Evolutionary conservation across 2,329 filamentous ascomycete genomes (phyloP).

Genomic region (Sporothrix brunneoviolacea): DNA sequence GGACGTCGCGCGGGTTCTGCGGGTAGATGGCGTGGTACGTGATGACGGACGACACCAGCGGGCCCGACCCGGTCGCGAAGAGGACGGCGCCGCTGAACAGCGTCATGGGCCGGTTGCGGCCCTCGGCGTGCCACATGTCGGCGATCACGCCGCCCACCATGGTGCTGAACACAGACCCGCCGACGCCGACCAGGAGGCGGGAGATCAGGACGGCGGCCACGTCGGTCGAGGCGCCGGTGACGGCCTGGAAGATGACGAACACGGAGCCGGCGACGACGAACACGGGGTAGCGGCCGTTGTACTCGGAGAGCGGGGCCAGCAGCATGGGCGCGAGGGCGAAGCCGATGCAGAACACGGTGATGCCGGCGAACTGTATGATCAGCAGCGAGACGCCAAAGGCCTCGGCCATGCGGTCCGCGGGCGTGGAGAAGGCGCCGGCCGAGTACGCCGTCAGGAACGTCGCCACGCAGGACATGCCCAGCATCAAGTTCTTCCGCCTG

Average conservation of each 20-base stretch:
- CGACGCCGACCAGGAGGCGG: conserved; percentile 71
- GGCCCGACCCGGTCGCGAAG: conserved; percentile 72
- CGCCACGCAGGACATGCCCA: conserved; percentile 67
- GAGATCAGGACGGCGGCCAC: conserved; percentile 68
- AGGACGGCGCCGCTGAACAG: conserved; percentile 76
- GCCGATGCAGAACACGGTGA: conserved; percentile 75
- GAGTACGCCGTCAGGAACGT: conserved; percentile 74
- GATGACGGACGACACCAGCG: conserved; percentile 64
- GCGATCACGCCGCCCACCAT: conserved; percentile 90
- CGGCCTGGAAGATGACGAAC: conserved; percentile 64
- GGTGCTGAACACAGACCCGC: conserved; percentile 71
- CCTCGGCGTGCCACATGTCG: conserved; percentile 72
- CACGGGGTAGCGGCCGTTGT: conserved; percentile 78
- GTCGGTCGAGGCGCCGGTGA: conserved; percentile 63
- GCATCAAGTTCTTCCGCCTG: conserved; percentile 61
- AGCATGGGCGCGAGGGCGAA: conserved; percentile 83
- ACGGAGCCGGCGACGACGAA: conserved; percentile 68
- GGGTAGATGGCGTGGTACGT: conserved; percentile 46
- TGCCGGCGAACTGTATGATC: conserved; percentile 54
- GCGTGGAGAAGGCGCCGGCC: conserved; percentile 72
- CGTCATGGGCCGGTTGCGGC: conserved; percentile 84
- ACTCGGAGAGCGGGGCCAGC: conserved; percentile 79
- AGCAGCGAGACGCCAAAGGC: conserved; percentile 64
- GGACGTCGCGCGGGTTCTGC: conserved; percentile 14
- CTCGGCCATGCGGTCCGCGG: conserved; percentile 55